phyloP scores from a whole-genome alignment of 495 filamentous ascomycete species.

The Chaetomium fimeti region DNA sequence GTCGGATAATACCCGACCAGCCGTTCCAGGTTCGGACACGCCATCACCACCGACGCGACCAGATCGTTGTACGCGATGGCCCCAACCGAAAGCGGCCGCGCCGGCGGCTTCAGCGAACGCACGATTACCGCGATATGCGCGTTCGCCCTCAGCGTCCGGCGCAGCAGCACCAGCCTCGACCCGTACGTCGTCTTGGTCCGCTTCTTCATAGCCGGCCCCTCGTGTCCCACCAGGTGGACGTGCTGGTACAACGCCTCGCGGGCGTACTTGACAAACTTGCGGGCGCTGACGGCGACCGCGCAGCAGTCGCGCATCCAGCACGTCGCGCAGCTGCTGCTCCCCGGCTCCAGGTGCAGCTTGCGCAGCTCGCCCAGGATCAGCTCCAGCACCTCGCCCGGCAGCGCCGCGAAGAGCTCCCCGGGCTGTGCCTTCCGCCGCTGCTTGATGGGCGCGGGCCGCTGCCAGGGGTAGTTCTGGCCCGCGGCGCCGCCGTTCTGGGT shows the following conservation, averaged over 20 bases:
- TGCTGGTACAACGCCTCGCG: slow-evolving; percentile 66
- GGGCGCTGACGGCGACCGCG: slow-evolving; percentile 62
- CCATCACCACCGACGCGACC: slow-evolving; percentile 77
- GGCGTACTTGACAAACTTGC: slow-evolving; percentile 66
- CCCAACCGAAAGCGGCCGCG: slow-evolving; percentile 54
- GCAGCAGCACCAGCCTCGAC: slow-evolving; percentile 68
- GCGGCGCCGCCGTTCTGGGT: neutral
- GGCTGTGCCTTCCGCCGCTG: slow-evolving; percentile 38
- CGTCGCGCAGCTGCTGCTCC: slow-evolving; percentile 60
- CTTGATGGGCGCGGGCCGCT: slow-evolving; percentile 40
- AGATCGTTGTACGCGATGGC: slow-evolving; percentile 65
- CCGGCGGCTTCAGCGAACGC: slow-evolving; percentile 69
- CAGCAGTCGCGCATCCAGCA: slow-evolving; percentile 77
- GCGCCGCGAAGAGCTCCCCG: slow-evolving; percentile 52
- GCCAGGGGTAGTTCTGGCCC: slow-evolving; percentile 33
- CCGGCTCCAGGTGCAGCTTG: slow-evolving; percentile 44
- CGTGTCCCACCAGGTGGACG: slow-evolving; percentile 66
- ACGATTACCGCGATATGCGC: slow-evolving; percentile 70
- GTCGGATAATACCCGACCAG: slow-evolving; percentile 67
- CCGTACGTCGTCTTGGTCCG: slow-evolving; percentile 66
- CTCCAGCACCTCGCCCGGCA: slow-evolving; percentile 59
- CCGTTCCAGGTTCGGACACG: slow-evolving; percentile 78
- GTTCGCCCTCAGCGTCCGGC: slow-evolving; percentile 71
- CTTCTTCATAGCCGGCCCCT: slow-evolving; percentile 64
- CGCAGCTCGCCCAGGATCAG: slow-evolving; percentile 52